Evolutionary conservation across 1,139 yeast genomes (phyloP).

Genomic region (Sugiyamaella neomexicana): DNA sequence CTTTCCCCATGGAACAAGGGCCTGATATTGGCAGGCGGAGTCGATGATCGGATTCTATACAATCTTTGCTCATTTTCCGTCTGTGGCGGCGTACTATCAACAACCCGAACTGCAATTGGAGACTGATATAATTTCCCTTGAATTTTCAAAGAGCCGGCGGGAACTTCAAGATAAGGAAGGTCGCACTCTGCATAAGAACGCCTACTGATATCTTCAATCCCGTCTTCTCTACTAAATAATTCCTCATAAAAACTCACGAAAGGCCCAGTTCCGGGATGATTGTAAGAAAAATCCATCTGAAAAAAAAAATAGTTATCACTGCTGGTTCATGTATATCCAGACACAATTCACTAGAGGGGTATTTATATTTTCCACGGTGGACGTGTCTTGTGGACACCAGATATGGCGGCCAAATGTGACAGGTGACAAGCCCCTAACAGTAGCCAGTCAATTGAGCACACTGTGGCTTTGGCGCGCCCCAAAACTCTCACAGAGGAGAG

Average conservation of each 20-base stretch:
- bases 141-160: constrained; percentile 14
- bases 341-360: too few species aligned
- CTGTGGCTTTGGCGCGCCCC: too few species aligned
- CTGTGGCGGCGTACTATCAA: constrained; percentile 2
- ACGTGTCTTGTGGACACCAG: too few species aligned
- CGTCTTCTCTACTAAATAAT: background rate
- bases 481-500: too few species aligned
- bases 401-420: too few species aligned
- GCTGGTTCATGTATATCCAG: too few species aligned
- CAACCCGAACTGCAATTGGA: constrained; percentile 15
- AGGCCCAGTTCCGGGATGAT: constrained; percentile 2
- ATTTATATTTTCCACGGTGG: too few species aligned
- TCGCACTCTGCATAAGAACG: background rate
- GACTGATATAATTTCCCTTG: constrained; percentile 5
- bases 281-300: background rate
- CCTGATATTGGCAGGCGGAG: background rate
- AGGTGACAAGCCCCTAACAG: too few species aligned
- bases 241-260: background rate
- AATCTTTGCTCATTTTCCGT: background rate
- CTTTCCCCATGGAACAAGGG: background rate
- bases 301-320: too few species aligned
- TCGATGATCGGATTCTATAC: background rate
- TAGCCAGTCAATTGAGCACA: too few species aligned
- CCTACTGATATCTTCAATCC: too few species aligned
- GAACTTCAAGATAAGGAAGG: constrained; percentile 15